Evolutionary conservation across 2,329 filamentous ascomycete genomes (phyloP), one percentile per base, ranked within the genome.

Genomic region (Macroventuria anomochaeta): DNA sequence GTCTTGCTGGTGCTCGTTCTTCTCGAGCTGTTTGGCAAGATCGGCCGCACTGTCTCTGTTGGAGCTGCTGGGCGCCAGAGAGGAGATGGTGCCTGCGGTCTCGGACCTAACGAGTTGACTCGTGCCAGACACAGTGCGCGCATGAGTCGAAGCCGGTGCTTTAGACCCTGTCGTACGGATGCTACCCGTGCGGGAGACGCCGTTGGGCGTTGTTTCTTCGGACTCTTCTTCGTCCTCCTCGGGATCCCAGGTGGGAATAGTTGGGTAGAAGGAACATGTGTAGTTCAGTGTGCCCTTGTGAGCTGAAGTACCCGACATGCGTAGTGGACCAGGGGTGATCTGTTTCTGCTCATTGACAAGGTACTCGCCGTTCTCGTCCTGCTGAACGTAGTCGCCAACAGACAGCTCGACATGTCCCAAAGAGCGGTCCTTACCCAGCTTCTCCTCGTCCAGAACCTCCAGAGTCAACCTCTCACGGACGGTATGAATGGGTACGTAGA

Each of bases 391-490:
- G 58, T 97, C 91, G 15, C 87, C 81, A 7, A 89, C 87, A 46
- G 84, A 81, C 21, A 97, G 76, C 62, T 97, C 93, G 15, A 95
- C 78, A 48, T 89, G 82, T 46, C 95, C 95, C 28, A 99, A 83
- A 34, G 89, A 89, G 51, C 95, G 88, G 74, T 99, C 95, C 72
- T 92, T 95, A 66, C 91, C 91, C 69, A 97, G 83, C 64, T 87
- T 93, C 76, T 99, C 95, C 57, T 95, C 87, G 67, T 99, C 95
- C 93, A 99, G 96, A 61, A 97, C 92, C 74, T 99, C 95, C 15
- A 99, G 78, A 1, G 87, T 86, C 25, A 99, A 80, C 68, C 89
- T 91, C 73, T 99, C 95, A 26, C 91, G 88, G 12, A 84, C 68
- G 6, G 88, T 92, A 73, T 97, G 93, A 52, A 99, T 84, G 1